Evolutionary conservation across 331 rosid genomes (phyloP).

Genomic region (Rhamnella rubrinervis): DNA sequence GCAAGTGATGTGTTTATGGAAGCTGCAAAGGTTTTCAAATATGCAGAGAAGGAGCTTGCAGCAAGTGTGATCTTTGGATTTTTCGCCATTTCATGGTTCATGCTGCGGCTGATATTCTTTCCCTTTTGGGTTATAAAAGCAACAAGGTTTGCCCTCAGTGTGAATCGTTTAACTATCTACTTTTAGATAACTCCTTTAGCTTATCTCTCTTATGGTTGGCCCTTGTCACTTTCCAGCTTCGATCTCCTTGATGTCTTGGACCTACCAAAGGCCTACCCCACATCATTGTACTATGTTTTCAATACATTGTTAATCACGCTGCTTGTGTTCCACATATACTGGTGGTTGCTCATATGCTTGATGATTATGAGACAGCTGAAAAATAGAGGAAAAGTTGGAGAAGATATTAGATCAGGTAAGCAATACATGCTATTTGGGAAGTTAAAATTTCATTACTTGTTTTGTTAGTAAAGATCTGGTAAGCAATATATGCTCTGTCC

Average conservation of each 20-base stretch:
- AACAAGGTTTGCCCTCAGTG: slow-evolving; percentile 62
- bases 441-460: neutral
- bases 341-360: slow-evolving; percentile 93
- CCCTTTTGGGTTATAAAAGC: slow-evolving; percentile 87
- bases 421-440: slow-evolving; percentile 14
- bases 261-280: slow-evolving; percentile 38
- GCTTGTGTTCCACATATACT: slow-evolving; percentile 92
- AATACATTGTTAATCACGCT: slow-evolving; percentile 79
- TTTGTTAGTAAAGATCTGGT: neutral
- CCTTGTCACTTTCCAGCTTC: slow-evolving; percentile 51
- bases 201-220: slow-evolving; percentile 31
- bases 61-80: slow-evolving; percentile 86
- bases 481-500: neutral
- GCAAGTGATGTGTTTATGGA: slow-evolving; percentile 95
- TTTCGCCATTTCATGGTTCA: slow-evolving; percentile 82
- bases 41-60: slow-evolving; percentile 80
- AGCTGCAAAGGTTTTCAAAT: slow-evolving; percentile 94
- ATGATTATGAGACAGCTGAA: slow-evolving; percentile 81
- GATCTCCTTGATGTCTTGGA: slow-evolving; percentile 46
- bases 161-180: slow-evolving; percentile 27
- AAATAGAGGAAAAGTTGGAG: slow-evolving; percentile 94
- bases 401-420: slow-evolving; percentile 97
- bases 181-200: slow-evolving; percentile 19
- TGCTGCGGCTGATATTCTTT: slow-evolving; percentile 76
- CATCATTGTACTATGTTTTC: slow-evolving; percentile 62